A percentile compares a stretch with the other conserved stretches of the same genome.
Evolutionary conservation across 768 basidiomycete species (phyloP).

Genomic region (Solioccasus polychromus): DNA sequence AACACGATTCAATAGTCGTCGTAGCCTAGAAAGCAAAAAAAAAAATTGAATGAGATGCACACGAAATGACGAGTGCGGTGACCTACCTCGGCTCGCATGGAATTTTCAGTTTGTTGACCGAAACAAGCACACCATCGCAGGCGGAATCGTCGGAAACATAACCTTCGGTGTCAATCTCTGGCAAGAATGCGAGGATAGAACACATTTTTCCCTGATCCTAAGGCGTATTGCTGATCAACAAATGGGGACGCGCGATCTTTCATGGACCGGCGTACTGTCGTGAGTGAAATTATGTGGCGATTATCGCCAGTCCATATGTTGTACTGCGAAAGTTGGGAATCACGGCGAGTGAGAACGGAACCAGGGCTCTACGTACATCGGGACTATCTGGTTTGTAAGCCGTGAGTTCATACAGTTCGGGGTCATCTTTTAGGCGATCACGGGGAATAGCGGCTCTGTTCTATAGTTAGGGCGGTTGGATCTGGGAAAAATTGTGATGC

Average conservation of each 20-base stretch:
- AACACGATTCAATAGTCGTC: conserved; percentile 33
- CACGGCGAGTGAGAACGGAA: not conserved
- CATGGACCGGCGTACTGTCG: conserved; percentile 19
- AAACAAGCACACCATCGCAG: conserved; percentile 27
- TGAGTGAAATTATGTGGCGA: conserved; percentile 21
- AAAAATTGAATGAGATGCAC: not conserved
- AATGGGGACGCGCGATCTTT: not conserved
- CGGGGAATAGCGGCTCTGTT: conserved; percentile 43
- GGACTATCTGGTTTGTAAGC: conserved; percentile 20
- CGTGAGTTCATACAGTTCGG: conserved; percentile 37
- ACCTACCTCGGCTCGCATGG: conserved; percentile 40
- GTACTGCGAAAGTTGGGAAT: conserved; percentile 16
- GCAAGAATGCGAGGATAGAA: conserved; percentile 39
- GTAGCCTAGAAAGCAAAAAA: conserved; percentile 32
- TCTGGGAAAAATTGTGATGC: conserved; percentile 16
- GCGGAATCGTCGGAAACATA: conserved; percentile 27
- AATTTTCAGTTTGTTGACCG: conserved; percentile 34
- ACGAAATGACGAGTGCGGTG: not conserved
- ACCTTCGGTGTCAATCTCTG: conserved; percentile 36
- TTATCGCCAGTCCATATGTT: conserved; percentile 26
- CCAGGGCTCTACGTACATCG: conserved; percentile 13
- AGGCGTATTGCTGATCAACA: not conserved
- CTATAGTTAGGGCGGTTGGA: not conserved
- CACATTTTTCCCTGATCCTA: conserved; percentile 39
- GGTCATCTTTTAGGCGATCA: conserved; percentile 41